phyloP scores from a whole-genome alignment of 148 eudicot species.

The Dianthus caryophyllus region DNA sequence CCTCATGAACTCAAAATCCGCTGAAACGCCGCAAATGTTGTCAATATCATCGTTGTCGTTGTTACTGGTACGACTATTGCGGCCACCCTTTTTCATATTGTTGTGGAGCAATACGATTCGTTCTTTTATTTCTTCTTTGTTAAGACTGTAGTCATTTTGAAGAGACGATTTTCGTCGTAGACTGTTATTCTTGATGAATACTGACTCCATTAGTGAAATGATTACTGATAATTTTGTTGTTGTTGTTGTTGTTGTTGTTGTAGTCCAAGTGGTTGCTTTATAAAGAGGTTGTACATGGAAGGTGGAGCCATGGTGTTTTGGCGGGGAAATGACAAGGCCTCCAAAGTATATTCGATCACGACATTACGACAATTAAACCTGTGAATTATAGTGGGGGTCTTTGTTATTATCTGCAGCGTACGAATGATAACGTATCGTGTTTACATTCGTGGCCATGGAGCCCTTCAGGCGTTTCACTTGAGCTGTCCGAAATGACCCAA shows the following conservation, averaged over 20 bases:
- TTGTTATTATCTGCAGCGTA: no score
- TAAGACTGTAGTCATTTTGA: constrained; percentile 3
- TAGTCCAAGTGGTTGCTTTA: no score
- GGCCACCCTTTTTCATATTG: neutral
- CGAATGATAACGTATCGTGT: no score
- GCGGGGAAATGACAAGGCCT: no score
- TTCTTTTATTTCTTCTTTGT: constrained; percentile 32
- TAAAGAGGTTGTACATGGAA: no score
- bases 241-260: neutral
- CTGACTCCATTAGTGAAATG: neutral
- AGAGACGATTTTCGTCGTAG: neutral
- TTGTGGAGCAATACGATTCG: constrained; percentile 31
- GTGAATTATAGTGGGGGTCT: no score
- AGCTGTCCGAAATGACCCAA: no score
- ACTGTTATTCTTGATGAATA: constrained; percentile 3
- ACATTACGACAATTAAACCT: no score
- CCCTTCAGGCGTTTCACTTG: no score
- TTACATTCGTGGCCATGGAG: no score
- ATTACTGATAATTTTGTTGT: neutral
- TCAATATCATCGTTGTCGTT: neutral
- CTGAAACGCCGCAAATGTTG: constrained; percentile 14
- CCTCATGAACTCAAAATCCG: constrained; percentile 31
- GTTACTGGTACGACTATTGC: neutral
- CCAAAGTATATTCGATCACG: no score
- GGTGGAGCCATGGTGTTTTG: no score